Evolutionary conservation across 768 basidiomycete species (phyloP).

Genomic region (Mycena maculata): DNA sequence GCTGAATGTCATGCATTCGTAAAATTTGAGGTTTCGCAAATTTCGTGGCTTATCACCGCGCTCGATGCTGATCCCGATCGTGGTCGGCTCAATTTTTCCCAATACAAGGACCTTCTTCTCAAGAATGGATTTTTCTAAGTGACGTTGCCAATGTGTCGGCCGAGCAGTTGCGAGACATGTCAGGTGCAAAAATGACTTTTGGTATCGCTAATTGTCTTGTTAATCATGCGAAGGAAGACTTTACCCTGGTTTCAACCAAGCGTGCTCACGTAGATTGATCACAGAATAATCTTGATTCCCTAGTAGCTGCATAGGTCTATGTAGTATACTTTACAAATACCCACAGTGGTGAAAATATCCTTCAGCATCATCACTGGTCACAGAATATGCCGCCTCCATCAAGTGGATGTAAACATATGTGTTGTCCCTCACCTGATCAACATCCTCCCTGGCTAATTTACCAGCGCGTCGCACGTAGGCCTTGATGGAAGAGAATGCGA

Average conservation of each 20-base stretch:
- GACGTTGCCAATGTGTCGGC: background rate
- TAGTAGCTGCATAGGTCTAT: background rate
- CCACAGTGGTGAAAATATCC: conserved; percentile 22
- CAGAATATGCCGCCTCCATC: conserved; percentile 9
- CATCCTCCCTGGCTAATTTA: conserved; percentile 5
- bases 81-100: no score
- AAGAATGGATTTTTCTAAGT: background rate
- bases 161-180: background rate
- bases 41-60: no score
- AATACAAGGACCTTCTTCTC: no score
- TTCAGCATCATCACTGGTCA: conserved; percentile 8
- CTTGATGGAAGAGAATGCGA: conserved; percentile 19
- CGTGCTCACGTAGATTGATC: background rate
- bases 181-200: background rate
- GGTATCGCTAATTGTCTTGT: conserved; percentile 9
- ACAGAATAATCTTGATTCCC: background rate
- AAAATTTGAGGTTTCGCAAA: no score
- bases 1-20: no score
- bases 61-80: no score
- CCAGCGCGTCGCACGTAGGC: conserved; percentile 1
- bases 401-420: conserved; percentile 21
- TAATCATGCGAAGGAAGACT: conserved; percentile 5
- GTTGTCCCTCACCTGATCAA: conserved; percentile 6
- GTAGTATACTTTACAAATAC: conserved; percentile 16
- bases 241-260: background rate